A percentile compares a stretch with the other conserved stretches of the same genome.
Conservation (phyloP, 768 basidiomycete genomes). For the Leccinum variicolor region DNA sequence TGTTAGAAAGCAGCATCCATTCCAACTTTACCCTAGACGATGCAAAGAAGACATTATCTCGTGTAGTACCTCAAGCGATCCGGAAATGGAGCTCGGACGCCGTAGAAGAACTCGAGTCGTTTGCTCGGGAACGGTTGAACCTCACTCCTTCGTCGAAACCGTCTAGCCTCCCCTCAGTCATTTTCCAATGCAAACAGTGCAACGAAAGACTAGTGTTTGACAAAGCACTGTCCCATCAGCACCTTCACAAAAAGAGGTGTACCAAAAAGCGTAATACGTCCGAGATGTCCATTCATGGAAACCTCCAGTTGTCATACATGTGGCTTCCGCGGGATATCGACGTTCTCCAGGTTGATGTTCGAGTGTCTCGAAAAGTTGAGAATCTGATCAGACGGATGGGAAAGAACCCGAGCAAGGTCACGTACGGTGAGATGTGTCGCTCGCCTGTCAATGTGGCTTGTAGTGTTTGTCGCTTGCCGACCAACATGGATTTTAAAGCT, state of each 20-base stretch:
- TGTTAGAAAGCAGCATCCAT: not conserved
- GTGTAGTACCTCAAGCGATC: not conserved
- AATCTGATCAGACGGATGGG: constrained; percentile 9
- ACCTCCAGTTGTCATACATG: not conserved
- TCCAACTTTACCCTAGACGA: not conserved
- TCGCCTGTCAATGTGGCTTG: constrained; percentile 9
- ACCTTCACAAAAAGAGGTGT: constrained; percentile 1
- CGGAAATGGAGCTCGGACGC: constrained; percentile 7
- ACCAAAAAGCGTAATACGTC: not conserved
- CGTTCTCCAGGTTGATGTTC: constrained; percentile 8
- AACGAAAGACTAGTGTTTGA: not conserved
- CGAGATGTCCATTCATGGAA: not conserved
- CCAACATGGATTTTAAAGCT: not conserved
- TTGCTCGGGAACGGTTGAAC: constrained; percentile 2
- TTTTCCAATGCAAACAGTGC: constrained; percentile 10
- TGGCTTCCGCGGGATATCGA: not conserved
- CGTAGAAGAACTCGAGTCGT: constrained; percentile 8
- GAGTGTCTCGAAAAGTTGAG: constrained; percentile 1
- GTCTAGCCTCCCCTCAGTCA: constrained; percentile 4
- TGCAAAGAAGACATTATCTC: not conserved
- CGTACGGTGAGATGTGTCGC: not conserved
- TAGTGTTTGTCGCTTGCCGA: not conserved
- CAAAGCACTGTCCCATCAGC: constrained; percentile 4
- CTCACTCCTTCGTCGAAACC: constrained; percentile 2
- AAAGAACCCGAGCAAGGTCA: constrained; percentile 2